Base-by-base conservation (phyloP, 2,329 filamentous ascomycete species). In the Talaromyces sp. region DNA sequence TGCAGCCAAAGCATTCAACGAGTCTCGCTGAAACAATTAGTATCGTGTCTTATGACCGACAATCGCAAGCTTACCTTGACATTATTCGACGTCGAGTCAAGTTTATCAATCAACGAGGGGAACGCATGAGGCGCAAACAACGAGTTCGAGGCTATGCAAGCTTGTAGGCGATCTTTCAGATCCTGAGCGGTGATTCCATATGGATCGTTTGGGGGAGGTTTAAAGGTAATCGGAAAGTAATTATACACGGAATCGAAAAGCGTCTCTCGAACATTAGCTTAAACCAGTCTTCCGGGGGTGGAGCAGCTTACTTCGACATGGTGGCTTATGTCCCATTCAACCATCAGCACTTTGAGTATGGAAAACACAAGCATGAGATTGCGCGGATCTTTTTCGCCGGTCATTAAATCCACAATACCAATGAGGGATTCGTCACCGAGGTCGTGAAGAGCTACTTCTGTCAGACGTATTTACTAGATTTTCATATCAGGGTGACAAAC, bases 281-380 rank as follows among this genome's bases (percentile, higher is more conserved):
- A 11, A 25, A 37, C 40, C 31, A 50, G 7, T 57, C 23, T 28
- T 7, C 8, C 12, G 5, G 16, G 3, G 8, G 28, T 12, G 0
- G 8, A 16, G 48, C 7, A 5, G 3, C 63, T 55, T 75, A 84
- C 83, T 76, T 88, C 84, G 21, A 82, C 83, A 71, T 87, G 81
- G 42, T 80, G 79, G 3, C 81, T 80, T 63, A 89, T 83, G 66
- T 85, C 83, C 86, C 87, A 89, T 71, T 89, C 87, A 6, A 86
- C 80, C 81, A 89, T 87, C 1, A 88, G 80, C 14, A 88, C 87
- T 68, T 83, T 85, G 31, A 89, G 72, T 63, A 89, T 83, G 0
- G 87, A 89, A 69, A 89, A 89, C 1, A 88, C 83, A 56, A 89
- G 79, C 87, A 89, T 89, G 31, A 89, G 75, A 69, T 89, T 89